These are phyloP conservation scores for Dioscorea dumetorum DNA, from an alignment of 106 monocot genomes.

Conservation along the genomic window DNA sequence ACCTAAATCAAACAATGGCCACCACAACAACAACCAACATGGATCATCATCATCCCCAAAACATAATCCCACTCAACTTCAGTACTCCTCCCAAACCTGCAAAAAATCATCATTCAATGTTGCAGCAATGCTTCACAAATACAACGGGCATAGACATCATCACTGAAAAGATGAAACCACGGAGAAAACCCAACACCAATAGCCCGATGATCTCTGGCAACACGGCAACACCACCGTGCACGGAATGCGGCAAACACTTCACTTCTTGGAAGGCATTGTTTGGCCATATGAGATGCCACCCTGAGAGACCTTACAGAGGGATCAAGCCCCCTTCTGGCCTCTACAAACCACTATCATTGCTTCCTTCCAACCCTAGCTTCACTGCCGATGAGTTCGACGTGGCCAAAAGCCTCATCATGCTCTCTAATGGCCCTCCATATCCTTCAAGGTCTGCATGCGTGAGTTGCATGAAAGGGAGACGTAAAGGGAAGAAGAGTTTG, in stretches of 20 bases:
- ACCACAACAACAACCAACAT: no score
- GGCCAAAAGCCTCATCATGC: constrained; percentile 24
- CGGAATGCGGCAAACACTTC: constrained; percentile 67
- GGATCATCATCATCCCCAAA: no score
- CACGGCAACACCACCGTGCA: constrained; percentile 21
- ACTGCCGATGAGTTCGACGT: constrained; percentile 26
- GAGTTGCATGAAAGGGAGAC: neutral
- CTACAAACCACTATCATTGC: neutral
- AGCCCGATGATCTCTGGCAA: no score
- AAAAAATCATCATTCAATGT: no score
- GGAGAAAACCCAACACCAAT: no score
- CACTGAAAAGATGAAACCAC: no score
- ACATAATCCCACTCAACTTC: no score
- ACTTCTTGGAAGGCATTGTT: constrained; percentile 72
- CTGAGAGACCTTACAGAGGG: constrained; percentile 69
- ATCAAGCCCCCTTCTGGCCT: constrained; percentile 44
- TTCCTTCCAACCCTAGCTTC: neutral
- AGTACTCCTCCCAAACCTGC: no score
- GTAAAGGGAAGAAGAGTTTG: neutral
- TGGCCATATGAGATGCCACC: constrained; percentile 88
- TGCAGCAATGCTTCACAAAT: no score
- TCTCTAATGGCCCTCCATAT: constrained; percentile 9
- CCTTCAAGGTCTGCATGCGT: neutral
- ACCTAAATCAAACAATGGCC: no score
- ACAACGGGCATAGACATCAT: no score